Conservation (phyloP, 2,329 filamentous ascomycete species). For the Cyphellophora europaea region DNA sequence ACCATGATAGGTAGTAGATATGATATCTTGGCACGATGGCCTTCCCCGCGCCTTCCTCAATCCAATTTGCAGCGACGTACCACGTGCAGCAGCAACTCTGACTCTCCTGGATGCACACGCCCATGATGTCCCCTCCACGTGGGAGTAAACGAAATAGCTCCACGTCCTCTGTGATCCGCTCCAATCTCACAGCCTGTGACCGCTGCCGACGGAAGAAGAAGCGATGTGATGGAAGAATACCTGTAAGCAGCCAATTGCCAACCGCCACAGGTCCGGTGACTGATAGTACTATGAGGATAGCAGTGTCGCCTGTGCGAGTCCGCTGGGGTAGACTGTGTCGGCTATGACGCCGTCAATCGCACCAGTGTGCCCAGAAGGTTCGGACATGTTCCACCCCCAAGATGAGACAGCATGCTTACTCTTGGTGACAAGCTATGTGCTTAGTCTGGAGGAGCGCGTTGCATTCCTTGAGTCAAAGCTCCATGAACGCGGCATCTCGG, state of each 20-base stretch:
- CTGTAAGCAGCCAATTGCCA: constrained; percentile 26
- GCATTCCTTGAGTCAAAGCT: constrained; percentile 73
- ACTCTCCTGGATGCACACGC: no score
- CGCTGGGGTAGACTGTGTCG: constrained; percentile 76
- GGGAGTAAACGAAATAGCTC: no score
- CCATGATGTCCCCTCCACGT: no score
- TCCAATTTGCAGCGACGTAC: no score
- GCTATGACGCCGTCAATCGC: constrained; percentile 93
- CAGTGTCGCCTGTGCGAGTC: constrained; percentile 88
- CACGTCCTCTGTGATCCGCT: no score
- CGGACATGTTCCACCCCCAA: not conserved
- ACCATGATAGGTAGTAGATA: no score
- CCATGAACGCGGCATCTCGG: constrained; percentile 51
- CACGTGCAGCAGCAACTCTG: no score
- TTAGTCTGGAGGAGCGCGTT: constrained; percentile 80
- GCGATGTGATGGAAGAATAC: constrained; percentile 82
- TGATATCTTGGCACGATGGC: no score
- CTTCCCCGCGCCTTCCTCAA: no score
- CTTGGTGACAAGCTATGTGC: constrained; percentile 60
- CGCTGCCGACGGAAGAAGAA: constrained; percentile 86
- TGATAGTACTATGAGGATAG: not conserved
- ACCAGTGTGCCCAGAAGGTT: constrained; percentile 68
- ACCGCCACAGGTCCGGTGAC: not conserved
- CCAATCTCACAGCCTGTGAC: constrained; percentile 85
- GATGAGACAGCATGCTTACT: not conserved